phyloP scores from a whole-genome alignment of 1,139 yeast genomes.

The Candida buenavistaensis region DNA sequence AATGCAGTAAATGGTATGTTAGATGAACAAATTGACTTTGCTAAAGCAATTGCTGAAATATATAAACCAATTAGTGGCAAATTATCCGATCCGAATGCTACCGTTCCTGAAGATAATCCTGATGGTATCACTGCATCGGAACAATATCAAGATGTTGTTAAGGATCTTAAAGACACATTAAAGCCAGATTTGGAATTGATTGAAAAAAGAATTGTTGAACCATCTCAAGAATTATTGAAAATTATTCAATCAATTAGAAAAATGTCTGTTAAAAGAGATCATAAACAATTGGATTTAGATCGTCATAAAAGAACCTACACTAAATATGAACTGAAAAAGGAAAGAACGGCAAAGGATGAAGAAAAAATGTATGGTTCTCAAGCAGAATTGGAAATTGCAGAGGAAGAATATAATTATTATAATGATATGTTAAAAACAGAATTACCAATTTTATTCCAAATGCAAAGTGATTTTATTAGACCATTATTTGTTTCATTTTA shows the following conservation, averaged over 20 bases:
- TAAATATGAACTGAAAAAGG: constrained; percentile 80
- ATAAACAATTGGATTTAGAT: constrained; percentile 92
- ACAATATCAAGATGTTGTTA: constrained; percentile 84
- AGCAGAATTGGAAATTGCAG: constrained; percentile 86
- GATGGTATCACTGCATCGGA: constrained; percentile 95
- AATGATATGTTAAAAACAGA: constrained; percentile 92
- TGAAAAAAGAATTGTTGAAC: constrained; percentile 83
- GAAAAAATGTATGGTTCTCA: constrained; percentile 87
- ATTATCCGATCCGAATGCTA: constrained; percentile 81
- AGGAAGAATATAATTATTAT: constrained; percentile 93
- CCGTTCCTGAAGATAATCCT: constrained; percentile 90
- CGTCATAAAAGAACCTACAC: constrained; percentile 69
- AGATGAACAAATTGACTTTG: constrained; percentile 88
- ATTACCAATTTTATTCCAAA: constrained; percentile 78
- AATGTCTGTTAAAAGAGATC: constrained; percentile 94
- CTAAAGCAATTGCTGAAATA: constrained; percentile 91
- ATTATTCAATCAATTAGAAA: constrained; percentile 82
- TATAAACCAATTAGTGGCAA: constrained; percentile 95
- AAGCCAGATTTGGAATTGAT: constrained; percentile 93
- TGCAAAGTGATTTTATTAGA: constrained; percentile 88
- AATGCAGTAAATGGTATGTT: constrained; percentile 92
- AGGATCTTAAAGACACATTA: constrained; percentile 78
- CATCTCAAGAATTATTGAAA: constrained; percentile 86
- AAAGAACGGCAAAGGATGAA: constrained; percentile 83
- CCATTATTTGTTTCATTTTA: constrained; percentile 93